Evolutionary conservation across 768 basidiomycete species (phyloP).

Genomic region (Rubroboletus satanas): DNA sequence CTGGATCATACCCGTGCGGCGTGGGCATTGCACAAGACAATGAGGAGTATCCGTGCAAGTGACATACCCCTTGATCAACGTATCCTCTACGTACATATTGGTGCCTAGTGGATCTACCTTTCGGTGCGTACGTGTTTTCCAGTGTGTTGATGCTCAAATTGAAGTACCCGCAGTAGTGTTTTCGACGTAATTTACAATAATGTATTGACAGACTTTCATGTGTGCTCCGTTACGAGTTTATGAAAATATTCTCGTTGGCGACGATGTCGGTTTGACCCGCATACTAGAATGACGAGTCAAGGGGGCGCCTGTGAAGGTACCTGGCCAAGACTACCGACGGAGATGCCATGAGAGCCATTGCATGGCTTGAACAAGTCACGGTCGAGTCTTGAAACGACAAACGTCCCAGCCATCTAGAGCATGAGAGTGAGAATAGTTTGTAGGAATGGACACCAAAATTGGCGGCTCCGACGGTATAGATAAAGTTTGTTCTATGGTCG

Average conservation of each 20-base stretch:
- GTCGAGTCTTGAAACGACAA: no score
- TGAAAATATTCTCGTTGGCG: conserved; percentile 41
- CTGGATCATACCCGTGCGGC: neutral
- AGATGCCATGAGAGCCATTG: conserved; percentile 38
- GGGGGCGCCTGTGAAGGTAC: neutral
- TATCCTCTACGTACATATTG: neutral
- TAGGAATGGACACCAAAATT: conserved; percentile 30
- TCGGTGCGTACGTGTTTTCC: neutral
- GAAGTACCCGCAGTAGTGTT: neutral
- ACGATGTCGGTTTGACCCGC: conserved; percentile 41
- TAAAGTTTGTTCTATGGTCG: conserved; percentile 32
- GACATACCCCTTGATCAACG: neutral
- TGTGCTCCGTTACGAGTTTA: conserved; percentile 46
- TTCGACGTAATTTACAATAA: no score
- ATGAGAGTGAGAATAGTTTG: neutral
- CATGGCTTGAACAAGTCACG: no score
- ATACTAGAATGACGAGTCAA: conserved; percentile 23
- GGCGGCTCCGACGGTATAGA: conserved; percentile 36
- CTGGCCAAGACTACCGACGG: conserved; percentile 48
- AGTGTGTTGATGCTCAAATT: no score
- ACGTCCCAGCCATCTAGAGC: conserved; percentile 43
- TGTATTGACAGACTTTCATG: conserved; percentile 51
- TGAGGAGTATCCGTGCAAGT: neutral
- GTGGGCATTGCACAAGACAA: neutral
- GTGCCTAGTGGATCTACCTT: neutral